phyloP scores from a whole-genome alignment of 208 protist genomes.

The Trypanosoma theileri region DNA sequence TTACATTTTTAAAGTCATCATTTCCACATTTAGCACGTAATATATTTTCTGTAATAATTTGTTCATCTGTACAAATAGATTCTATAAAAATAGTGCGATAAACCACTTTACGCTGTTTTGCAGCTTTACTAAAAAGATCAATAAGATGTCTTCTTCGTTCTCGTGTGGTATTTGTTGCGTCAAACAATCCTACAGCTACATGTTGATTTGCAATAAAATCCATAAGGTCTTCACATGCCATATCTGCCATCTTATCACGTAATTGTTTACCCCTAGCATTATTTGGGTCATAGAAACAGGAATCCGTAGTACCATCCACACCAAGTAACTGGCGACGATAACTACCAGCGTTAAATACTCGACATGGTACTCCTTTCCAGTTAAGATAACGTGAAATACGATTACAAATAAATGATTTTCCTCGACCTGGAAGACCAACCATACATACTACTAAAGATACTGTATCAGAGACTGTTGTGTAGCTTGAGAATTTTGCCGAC shows the following conservation, averaged over 20 bases:
- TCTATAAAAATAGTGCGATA: conserved; percentile 91
- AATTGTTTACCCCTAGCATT: conserved; percentile 68
- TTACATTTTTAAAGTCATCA: conserved; percentile 87
- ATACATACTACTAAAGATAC: conserved; percentile 87
- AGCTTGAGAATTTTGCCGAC: conserved; percentile 50
- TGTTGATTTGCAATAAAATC: conserved; percentile 68
- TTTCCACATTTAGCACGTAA: conserved; percentile 88
- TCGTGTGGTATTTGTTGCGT: conserved; percentile 91
- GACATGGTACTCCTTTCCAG: conserved; percentile 89
- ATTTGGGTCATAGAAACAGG: conserved; percentile 80
- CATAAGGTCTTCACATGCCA: conserved; percentile 82
- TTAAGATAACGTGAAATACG: conserved; percentile 88
- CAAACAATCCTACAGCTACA: conserved; percentile 85
- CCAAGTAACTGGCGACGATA: conserved; percentile 85
- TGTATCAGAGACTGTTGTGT: conserved; percentile 76
- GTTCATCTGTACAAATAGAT: conserved; percentile 89
- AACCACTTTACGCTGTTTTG: conserved; percentile 37
- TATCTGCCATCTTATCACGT: conserved; percentile 84
- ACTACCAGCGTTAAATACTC: conserved; percentile 89
- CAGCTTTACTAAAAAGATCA: conserved; percentile 58
- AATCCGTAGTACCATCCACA: conserved; percentile 58
- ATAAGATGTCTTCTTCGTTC: conserved; percentile 62
- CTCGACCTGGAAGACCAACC: conserved; percentile 85
- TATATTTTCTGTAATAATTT: conserved; percentile 89
- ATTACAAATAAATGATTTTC: conserved; percentile 88